Percentiles rank a stretch among this genome's conserved stretches.
These are phyloP conservation scores for Scedosporium boydii DNA, from an alignment of 2,329 filamentous ascomycete genomes.

Conservation along the genomic window DNA sequence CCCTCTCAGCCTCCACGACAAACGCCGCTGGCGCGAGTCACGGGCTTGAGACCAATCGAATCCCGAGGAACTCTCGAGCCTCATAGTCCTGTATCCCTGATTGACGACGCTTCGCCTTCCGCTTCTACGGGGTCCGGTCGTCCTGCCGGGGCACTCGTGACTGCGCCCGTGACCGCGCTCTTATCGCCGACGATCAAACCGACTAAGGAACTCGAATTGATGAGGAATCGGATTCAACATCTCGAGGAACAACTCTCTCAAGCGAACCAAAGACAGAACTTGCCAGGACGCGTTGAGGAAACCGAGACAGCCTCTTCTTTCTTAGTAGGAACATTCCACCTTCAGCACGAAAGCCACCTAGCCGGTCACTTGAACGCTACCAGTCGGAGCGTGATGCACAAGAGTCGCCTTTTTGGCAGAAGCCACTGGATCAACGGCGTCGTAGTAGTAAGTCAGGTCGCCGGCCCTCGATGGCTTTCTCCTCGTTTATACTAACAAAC, in stretches of 20 bases:
- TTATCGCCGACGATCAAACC: constrained; percentile 16
- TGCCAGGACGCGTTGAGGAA: too few species aligned
- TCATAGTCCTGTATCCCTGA: neutral
- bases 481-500: neutral
- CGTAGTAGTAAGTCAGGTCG: constrained; percentile 26
- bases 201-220: constrained; percentile 19
- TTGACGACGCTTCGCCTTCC: neutral
- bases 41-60: neutral
- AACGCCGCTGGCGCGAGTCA: neutral
- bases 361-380: constrained; percentile 21
- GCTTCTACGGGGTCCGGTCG: neutral
- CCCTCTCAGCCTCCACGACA: neutral
- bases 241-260: constrained; percentile 32
- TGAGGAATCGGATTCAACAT: constrained; percentile 28
- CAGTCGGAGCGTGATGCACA: constrained; percentile 38
- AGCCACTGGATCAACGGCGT: constrained; percentile 47
- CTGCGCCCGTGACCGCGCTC: neutral
- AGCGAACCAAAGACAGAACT: constrained; percentile 13
- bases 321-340: constrained; percentile 32
- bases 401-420: constrained; percentile 45
- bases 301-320: constrained; percentile 28
- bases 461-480: neutral
- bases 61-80: neutral
- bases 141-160: neutral
- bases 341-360: constrained; percentile 26